Evolutionary conservation across 2,329 filamentous ascomycete species (phyloP).

Genomic region (Ophiostoma montium): DNA sequence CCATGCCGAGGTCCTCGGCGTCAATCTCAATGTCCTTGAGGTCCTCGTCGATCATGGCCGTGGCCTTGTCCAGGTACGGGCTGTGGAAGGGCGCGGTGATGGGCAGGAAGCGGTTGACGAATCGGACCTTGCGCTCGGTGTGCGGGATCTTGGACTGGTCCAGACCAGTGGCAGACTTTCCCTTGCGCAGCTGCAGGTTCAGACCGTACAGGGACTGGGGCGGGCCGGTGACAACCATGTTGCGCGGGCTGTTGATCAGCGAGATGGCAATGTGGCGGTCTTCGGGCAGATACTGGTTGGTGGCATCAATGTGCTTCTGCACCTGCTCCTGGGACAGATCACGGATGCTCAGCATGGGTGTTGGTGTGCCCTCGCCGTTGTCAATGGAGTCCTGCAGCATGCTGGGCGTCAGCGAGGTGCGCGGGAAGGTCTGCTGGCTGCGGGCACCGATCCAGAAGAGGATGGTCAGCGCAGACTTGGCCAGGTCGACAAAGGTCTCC

Average conservation of each 20-base stretch:
- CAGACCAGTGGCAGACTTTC: conserved; percentile 92
- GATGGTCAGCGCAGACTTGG: conserved; percentile 71
- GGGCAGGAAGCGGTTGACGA: conserved; percentile 90
- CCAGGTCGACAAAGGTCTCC: conserved; percentile 76
- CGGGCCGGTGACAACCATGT: conserved; percentile 91
- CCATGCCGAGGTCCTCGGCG: conserved; percentile 58
- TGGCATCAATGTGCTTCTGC: conserved; percentile 91
- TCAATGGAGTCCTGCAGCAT: conserved; percentile 88
- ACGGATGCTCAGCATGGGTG: conserved; percentile 94
- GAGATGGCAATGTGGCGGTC: conserved; percentile 93
- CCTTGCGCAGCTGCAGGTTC: conserved; percentile 86
- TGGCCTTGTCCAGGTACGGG: conserved; percentile 75
- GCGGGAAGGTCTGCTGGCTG: conserved; percentile 93
- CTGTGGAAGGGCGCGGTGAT: conserved; percentile 99
- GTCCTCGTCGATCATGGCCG: conserved; percentile 71
- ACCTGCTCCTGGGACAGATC: conserved; percentile 80
- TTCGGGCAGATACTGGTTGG: conserved; percentile 86
- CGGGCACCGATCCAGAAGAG: conserved; percentile 98
- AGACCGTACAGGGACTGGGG: conserved; percentile 93
- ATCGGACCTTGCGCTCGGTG: conserved; percentile 91
- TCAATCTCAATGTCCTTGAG: conserved; percentile 70
- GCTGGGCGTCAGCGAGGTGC: conserved; percentile 81
- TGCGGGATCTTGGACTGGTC: conserved; percentile 91
- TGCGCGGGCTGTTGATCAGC: conserved; percentile 89
- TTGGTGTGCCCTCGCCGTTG: conserved; percentile 86